phyloP scores from a whole-genome alignment of 2,329 filamentous ascomycete species.

The Ophiostoma tasmaniense region DNA sequence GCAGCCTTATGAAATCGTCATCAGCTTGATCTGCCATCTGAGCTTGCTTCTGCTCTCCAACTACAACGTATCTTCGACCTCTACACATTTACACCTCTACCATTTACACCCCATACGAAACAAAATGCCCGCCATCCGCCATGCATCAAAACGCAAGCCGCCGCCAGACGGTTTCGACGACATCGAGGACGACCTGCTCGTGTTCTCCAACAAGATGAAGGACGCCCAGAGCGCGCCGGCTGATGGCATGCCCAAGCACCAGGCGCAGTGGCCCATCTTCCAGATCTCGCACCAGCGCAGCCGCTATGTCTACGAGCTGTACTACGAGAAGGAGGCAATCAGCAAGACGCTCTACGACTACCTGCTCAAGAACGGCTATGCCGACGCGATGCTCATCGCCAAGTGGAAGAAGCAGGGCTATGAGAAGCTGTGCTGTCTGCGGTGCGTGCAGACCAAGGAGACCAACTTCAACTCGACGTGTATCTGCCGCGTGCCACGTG shows the following conservation, averaged over 20 bases:
- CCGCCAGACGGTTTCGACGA: constrained; percentile 81
- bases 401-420: constrained; percentile 99
- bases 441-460: constrained; percentile 98
- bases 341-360: constrained; percentile 88
- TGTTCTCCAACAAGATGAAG: constrained; percentile 87
- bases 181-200: constrained; percentile 76
- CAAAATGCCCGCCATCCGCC: constrained; percentile 67
- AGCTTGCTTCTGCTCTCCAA: too few relatives aligned
- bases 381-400: constrained; percentile 88
- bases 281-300: constrained; percentile 90
- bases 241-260: constrained; percentile 72
- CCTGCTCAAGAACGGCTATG: constrained; percentile 93
- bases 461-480: constrained; percentile 98
- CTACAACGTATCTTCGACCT: background rate
- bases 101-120: background rate
- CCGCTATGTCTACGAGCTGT: constrained; percentile 93
- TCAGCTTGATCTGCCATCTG: background rate
- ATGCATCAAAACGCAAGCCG: constrained; percentile 67
- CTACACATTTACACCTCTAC: background rate
- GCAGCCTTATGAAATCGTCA: background rate
- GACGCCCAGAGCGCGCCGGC: constrained; percentile 85
- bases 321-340: constrained; percentile 97
- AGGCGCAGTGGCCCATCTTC: constrained; percentile 94
- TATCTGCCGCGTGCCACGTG: constrained; percentile 87
- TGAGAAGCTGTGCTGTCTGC: constrained; percentile 93